A percentile compares a stretch with the other conserved stretches of the same genome.
These are phyloP conservation scores for Naegleria fowleri DNA, from an alignment of 208 protist genomes.

Conservation along the genomic window DNA sequence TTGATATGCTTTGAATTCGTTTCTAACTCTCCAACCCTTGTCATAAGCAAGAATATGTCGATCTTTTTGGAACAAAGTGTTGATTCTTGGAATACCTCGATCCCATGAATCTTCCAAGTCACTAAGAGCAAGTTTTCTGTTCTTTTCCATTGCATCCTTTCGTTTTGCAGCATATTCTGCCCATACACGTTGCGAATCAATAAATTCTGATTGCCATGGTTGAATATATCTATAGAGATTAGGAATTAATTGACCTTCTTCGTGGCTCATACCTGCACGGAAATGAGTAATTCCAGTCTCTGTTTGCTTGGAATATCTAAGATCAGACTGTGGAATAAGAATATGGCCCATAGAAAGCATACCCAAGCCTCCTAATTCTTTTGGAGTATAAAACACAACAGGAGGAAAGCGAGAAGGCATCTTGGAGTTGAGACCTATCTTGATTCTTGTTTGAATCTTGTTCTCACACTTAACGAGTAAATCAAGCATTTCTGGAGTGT, in stretches of 20 bases:
- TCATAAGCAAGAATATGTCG: slow-evolving; percentile 98
- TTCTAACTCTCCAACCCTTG: slow-evolving; percentile 98
- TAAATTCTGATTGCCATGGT: slow-evolving; percentile 99
- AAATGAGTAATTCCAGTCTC: slow-evolving; percentile 98
- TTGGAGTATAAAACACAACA: slow-evolving; percentile 98
- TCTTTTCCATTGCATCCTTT: slow-evolving; percentile 93
- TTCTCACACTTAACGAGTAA: slow-evolving; percentile 99
- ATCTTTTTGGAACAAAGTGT: slow-evolving; percentile 99
- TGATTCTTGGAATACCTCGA: slow-evolving; percentile 99
- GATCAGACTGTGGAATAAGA: slow-evolving; percentile 98
- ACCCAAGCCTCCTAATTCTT: slow-evolving; percentile 95
- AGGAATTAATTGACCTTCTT: slow-evolving; percentile 98
- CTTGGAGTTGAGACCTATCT: slow-evolving; percentile 99
- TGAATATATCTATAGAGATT: slow-evolving; percentile 99
- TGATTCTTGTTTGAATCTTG: slow-evolving; percentile 99
- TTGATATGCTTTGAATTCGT: slow-evolving; percentile 98
- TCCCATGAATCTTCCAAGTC: slow-evolving; percentile 99
- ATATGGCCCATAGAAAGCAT: slow-evolving; percentile 99
- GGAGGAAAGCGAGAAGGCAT: slow-evolving; percentile 99
- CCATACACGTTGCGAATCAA: slow-evolving; percentile 99
- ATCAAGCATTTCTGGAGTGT: slow-evolving; percentile 94
- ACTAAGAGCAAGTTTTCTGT: slow-evolving; percentile 94
- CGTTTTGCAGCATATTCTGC: slow-evolving; percentile 96
- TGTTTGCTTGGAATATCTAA: slow-evolving; percentile 95
- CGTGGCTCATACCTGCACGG: slow-evolving; percentile 95